These are phyloP conservation scores for Didymellaceae sp. DNA, from an alignment of 2,329 filamentous ascomycete species.

Conservation along the genomic window DNA sequence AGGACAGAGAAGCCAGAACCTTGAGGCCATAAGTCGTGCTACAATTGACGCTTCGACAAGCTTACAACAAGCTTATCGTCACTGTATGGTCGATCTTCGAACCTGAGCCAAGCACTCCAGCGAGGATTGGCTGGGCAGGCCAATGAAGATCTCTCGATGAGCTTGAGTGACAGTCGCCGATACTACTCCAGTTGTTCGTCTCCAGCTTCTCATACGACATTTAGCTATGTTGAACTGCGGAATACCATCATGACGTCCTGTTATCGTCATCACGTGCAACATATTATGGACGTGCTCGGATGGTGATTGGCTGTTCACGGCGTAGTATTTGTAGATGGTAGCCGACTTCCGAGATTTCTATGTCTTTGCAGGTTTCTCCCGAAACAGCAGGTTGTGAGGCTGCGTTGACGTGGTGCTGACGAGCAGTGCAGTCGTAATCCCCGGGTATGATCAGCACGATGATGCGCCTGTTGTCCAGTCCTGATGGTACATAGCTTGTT, in stretches of 20 bases:
- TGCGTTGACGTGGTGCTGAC: constrained; percentile 2
- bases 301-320: background rate
- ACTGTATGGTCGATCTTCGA: no score
- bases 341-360: background rate
- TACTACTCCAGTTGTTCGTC: no score
- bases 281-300: background rate
- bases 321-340: background rate
- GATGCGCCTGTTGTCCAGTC: background rate
- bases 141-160: background rate
- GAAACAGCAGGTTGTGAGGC: background rate
- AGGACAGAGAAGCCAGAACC: no score
- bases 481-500: constrained; percentile 7
- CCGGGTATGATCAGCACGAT: no score
- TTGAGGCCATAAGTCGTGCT: no score
- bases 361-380: background rate
- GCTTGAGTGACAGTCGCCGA: no score
- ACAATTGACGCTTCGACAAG: no score
- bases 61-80: no score
- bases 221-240: background rate
- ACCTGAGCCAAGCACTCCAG: no score
- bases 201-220: background rate
- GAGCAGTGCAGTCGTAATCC: background rate
- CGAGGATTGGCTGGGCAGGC: no score
- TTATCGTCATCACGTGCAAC: constrained; percentile 13
- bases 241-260: constrained; percentile 9